Percentiles rank a stretch among this genome's conserved stretches.
These are phyloP conservation scores for Scheffersomyces insectosa DNA, from an alignment of 1,139 yeast species.

Conservation along the genomic window DNA sequence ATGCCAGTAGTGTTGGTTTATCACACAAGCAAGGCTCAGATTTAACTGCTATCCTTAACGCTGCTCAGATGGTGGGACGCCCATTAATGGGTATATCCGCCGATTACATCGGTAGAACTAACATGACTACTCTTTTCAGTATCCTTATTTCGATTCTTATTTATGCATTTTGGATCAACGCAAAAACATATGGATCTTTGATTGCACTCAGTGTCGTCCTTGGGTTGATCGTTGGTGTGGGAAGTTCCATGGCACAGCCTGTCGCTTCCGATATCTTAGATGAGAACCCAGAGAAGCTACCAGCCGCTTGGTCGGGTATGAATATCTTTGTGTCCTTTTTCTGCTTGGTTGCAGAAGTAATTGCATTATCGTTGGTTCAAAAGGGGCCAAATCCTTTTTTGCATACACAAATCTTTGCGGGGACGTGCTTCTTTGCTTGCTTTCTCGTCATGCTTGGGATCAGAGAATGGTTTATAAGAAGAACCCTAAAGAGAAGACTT, in stretches of 20 bases:
- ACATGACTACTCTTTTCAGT: conserved; percentile 41
- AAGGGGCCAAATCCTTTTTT: conserved; percentile 45
- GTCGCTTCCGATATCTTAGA: conserved; percentile 55
- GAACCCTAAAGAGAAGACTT: conserved; percentile 15
- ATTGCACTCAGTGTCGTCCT: conserved; percentile 53
- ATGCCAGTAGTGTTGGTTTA: conserved; percentile 61
- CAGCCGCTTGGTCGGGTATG: conserved; percentile 62
- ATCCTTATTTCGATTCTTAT: conserved; percentile 34
- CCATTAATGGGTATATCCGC: conserved; percentile 61
- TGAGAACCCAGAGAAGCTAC: conserved; percentile 42
- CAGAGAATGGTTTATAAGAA: conserved; percentile 30
- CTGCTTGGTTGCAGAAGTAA: conserved; percentile 47
- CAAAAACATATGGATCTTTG: conserved; percentile 50
- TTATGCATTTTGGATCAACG: conserved; percentile 57
- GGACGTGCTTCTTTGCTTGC: conserved; percentile 42
- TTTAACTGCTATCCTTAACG: conserved; percentile 62
- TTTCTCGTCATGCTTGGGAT: conserved; percentile 28
- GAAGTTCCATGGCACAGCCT: conserved; percentile 62
- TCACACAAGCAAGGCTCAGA: conserved; percentile 55
- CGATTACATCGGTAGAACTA: conserved; percentile 60
- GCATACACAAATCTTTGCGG: conserved; percentile 63
- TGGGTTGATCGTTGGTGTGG: conserved; percentile 64
- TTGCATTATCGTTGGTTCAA: conserved; percentile 47
- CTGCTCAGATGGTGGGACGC: conserved; percentile 66
- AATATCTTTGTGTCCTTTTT: conserved; percentile 50